Evolutionary conservation across 805 yeast species (phyloP).

Genomic region (Debaryomyces tyrocola): DNA sequence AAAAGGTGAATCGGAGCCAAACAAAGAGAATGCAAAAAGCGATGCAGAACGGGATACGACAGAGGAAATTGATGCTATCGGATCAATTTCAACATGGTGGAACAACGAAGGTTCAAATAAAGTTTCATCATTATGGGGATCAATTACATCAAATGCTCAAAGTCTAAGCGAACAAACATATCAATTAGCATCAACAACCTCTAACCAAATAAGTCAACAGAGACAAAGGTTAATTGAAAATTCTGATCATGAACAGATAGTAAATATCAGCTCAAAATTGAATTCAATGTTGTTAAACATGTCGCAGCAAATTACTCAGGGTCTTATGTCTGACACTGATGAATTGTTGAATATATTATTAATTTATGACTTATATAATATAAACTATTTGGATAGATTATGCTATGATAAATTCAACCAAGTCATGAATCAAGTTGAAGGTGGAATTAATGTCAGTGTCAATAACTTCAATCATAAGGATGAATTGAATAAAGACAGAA

Average conservation of each 20-base stretch:
- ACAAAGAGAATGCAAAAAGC: conserved; percentile 7
- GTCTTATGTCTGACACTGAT: conserved; percentile 56
- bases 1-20: conserved; percentile 15
- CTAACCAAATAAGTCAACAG: conserved; percentile 40
- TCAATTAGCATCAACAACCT: conserved; percentile 47
- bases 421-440: conserved; percentile 76
- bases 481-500: conserved; percentile 20
- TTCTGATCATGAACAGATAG: conserved; percentile 26
- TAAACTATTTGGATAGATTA: conserved; percentile 45
- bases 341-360: conserved; percentile 43
- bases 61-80: conserved; percentile 55
- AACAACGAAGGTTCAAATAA: conserved; percentile 63
- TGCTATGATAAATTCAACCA: conserved; percentile 56
- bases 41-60: conserved; percentile 2
- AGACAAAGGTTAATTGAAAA: conserved; percentile 34
- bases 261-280: conserved; percentile 26
- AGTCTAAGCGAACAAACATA: conserved; percentile 50
- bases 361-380: conserved; percentile 65
- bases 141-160: conserved; percentile 55
- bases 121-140: conserved; percentile 67
- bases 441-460: conserved; percentile 64
- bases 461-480: conserved; percentile 43
- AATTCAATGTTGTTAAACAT: conserved; percentile 32
- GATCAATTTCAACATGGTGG: conserved; percentile 76
- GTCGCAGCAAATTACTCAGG: conserved; percentile 48